Evolutionary conservation across 2,329 filamentous ascomycete species (phyloP), one percentile per base, ranked within the genome.

Genomic region (Paecilomyces niveus): DNA sequence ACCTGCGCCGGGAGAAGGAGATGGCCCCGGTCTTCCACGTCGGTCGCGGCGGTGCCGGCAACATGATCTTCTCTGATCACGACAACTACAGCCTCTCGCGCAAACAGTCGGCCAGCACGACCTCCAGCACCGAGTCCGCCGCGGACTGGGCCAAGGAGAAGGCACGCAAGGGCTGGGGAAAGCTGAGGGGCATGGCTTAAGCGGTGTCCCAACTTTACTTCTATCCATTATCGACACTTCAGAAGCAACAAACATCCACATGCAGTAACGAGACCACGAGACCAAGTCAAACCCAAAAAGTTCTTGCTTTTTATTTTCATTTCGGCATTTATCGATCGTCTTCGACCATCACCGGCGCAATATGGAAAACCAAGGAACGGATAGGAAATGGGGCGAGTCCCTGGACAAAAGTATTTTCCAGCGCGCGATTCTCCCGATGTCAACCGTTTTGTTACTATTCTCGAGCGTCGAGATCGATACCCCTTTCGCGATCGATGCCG

Each of bases 21-120:
- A 76, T 80, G 53, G 83, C 84, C 2, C 85, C 85, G 18, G 80
- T 87, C 61, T 87, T 85, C 77, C 83, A 85, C 69, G 81, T 86
- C 62, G 85, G 85, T 51, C 79, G 85, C 52, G 85, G 84, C 21
- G 85, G 85, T 49, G 81, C 80, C 11, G 85, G 83, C 55, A 87
- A 87, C 71, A 71, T 70, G 62, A 68, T 77, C 55, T 65, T 63
- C 64, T 60, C 67, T 51, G 68, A 68, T 63, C 63, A 59, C 50
- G 59, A 61, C 53, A 56, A 39, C 55, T 62, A 60, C 60, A 66
- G 60, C 54, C 67, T 74, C 53, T 68, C 63, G 52, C 72, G 74
- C 65, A 73, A 73, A 64, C 67, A 71, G 62, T 74, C 73, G 5
- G 61, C 63, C 32, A 69, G 64, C 57, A 76, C 72, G 62, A 70